Evolutionary conservation across 768 basidiomycete species (phyloP), one percentile per base, ranked within the genome.

Genomic region (Rhodotorula sphaerocarpa): DNA sequence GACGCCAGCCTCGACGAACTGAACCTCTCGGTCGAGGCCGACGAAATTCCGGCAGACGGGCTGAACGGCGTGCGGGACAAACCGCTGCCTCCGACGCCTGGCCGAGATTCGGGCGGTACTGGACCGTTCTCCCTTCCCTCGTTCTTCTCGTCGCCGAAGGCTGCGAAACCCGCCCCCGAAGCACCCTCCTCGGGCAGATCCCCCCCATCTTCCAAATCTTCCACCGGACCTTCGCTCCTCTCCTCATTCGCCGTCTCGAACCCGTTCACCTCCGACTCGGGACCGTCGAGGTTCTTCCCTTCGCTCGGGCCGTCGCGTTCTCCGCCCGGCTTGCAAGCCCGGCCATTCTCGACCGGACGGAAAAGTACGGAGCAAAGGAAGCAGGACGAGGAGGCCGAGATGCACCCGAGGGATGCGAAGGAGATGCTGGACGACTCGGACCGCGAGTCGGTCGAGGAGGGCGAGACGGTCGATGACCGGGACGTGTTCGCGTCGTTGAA

Each of bases 401-500:
- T 48, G 7, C 39, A 27, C 21, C 36, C 27, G 14, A 14, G 33
- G 45, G 55, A 64, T 15, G 65, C 61, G 6, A 53, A 60, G 45
- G 41, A 51, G 2, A 48, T 66, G 34, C 52, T 70, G 11, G 59
- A 61, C 46, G 47, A 48, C 25, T 41, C 18, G 7, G 63, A 63
- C 25, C 50, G 51, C 18, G 15, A 41, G n/a, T 46, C 58, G 33
- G 50, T 63, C 36, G 39, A 43, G 33, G 56, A 59, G 25, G 36
- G 16, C 9, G 57, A 59, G 27, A 46, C 39, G 39, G 56, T 48
- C 50, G 53, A 54, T 50, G 50, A 71, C 33, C 65, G 59, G 55
- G 65, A 68, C 25, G 48, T 62, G 6, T 69, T 59, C 25, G 41
- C 52, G 23, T 41, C 61, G 27, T 45, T 66, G 31, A 66, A 69